Percentiles rank a stretch among this genome's conserved stretches.
Conservation (phyloP, 2,329 filamentous ascomycete genomes). For the Xylariomycetidae sp. region DNA sequence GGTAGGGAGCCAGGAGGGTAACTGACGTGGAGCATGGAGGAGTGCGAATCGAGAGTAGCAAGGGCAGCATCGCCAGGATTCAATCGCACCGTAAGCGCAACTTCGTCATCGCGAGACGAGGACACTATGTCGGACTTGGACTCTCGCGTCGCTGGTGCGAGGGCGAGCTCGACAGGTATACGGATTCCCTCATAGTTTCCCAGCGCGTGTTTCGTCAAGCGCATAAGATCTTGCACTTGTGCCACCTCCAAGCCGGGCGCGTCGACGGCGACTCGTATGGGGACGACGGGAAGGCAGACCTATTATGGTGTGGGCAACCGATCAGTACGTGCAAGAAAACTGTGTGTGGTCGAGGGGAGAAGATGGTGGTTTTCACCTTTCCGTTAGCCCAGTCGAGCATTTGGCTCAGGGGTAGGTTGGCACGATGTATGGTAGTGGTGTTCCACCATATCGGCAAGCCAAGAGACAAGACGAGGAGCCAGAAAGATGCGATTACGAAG, state of each 20-base stretch:
- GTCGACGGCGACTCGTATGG: conserved; percentile 75
- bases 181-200: no score
- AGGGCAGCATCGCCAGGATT: conserved; percentile 56
- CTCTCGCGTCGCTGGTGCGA: no score
- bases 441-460: conserved; percentile 94
- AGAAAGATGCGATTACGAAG: conserved; percentile 80
- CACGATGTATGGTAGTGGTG: conserved; percentile 89
- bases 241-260: conserved; percentile 59
- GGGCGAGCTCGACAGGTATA: no score
- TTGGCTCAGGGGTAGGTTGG: conserved; percentile 71
- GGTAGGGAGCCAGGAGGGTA: conserved; percentile 69
- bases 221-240: conserved; percentile 70
- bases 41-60: conserved; percentile 63
- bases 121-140: no score
- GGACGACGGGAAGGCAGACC: conserved; percentile 85
- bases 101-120: conserved; percentile 33
- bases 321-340: not conserved
- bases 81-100: conserved; percentile 68
- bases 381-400: conserved; percentile 94
- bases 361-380: no score
- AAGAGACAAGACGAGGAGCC: conserved; percentile 76
- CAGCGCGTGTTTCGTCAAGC: conserved; percentile 77
- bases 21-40: conserved; percentile 68
- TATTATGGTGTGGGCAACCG: conserved; percentile 32
- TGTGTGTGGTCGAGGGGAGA: conserved; percentile 12